These are phyloP conservation scores for Psidium guajava DNA, from an alignment of 345 rosid species.

Conservation along the genomic window DNA sequence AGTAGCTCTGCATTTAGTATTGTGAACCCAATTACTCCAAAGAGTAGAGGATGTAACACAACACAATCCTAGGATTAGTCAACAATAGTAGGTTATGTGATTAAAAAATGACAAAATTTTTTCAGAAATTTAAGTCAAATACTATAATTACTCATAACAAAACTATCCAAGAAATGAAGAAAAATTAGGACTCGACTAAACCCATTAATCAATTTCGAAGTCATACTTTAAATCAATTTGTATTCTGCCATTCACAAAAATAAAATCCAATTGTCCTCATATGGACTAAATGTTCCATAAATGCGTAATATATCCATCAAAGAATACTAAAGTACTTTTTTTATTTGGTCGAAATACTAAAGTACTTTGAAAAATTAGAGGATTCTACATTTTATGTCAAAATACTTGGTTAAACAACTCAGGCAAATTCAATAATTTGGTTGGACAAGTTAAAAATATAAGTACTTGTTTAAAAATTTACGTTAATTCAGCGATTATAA, in stretches of 20 bases:
- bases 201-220: not conserved
- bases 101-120: not conserved
- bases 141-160: not conserved
- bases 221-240: not conserved
- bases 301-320: too few relatives aligned
- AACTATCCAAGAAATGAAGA: not conserved
- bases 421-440: not conserved
- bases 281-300: not conserved
- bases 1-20: too few relatives aligned
- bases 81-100: not conserved
- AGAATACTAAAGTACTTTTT: too few relatives aligned
- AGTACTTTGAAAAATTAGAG: not conserved
- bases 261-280: not conserved
- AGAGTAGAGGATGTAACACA: not conserved
- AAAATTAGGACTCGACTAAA: not conserved
- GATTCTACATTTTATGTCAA: not conserved
- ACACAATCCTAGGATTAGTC: not conserved
- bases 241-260: not conserved
- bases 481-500: not conserved
- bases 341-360: too few relatives aligned
- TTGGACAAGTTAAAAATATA: not conserved
- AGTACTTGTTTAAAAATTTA: not conserved
- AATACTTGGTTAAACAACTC: not conserved
- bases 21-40: too few relatives aligned
- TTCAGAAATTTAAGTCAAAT: not conserved